Conservation (phyloP, 2,329 filamentous ascomycete species). For the Ophiostoma populinum region DNA sequence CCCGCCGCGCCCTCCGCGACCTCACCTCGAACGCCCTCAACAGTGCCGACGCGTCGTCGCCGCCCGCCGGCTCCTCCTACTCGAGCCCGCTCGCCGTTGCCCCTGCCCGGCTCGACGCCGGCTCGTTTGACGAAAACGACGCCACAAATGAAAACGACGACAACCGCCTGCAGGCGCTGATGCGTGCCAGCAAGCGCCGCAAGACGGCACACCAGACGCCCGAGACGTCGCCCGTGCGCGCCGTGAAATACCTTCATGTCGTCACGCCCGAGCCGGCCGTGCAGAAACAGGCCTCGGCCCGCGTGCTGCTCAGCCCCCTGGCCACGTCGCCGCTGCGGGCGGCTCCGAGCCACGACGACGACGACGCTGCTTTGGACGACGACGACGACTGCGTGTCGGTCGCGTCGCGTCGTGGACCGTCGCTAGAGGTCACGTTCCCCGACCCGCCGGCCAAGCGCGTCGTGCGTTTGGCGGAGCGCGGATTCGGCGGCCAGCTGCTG, state of each 20-base stretch:
- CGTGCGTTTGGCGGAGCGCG: slow-evolving; percentile 16
- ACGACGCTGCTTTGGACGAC: slow-evolving; percentile 16
- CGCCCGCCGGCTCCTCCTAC: slow-evolving; percentile 1
- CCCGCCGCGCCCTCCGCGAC: slow-evolving; percentile 23
- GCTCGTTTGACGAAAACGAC: too few relatives aligned
- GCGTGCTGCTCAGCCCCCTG: slow-evolving; percentile 22
- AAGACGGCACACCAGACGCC: slow-evolving; percentile 22
- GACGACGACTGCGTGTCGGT: slow-evolving; percentile 16
- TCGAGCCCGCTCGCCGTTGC: slow-evolving; percentile 20
- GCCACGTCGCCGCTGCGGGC: slow-evolving; percentile 17
- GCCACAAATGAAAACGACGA: slow-evolving; percentile 11
- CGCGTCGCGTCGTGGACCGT: slow-evolving; percentile 16
- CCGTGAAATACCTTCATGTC: slow-evolving; percentile 10
- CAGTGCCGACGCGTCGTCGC: slow-evolving; percentile 22
- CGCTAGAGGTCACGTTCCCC: slow-evolving; percentile 13
- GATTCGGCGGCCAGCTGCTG: slow-evolving; percentile 22
- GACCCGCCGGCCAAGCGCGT: background rate
- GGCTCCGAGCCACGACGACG: slow-evolving; percentile 13
- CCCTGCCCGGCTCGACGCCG: background rate
- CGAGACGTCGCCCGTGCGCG: slow-evolving; percentile 20
- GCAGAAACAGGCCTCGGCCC: background rate
- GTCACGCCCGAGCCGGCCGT: slow-evolving; percentile 4
- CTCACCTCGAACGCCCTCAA: slow-evolving; percentile 24
- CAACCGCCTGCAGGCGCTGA: slow-evolving; percentile 10
- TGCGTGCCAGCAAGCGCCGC: slow-evolving; percentile 19